Percentiles rank a stretch among this genome's conserved stretches.
Conservation (phyloP, 2,329 filamentous ascomycete species). For the Teratosphaeria gauchensis region DNA sequence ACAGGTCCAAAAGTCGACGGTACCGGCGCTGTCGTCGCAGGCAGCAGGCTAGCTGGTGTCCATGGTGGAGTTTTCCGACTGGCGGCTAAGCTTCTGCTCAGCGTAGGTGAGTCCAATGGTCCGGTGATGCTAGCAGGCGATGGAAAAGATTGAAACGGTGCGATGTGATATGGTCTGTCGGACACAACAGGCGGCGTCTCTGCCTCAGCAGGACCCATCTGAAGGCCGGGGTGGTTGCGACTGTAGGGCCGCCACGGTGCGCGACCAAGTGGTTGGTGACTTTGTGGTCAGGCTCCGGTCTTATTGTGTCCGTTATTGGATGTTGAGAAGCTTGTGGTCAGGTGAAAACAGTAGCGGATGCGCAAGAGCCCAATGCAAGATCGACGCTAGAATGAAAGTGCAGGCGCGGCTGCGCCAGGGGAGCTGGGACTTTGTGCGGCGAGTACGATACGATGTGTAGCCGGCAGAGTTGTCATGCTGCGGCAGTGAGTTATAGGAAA, state of each 20-base stretch:
- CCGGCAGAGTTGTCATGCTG: background rate
- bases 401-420: background rate
- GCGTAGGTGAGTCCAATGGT: conserved; percentile 8
- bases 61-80: conserved; percentile 2
- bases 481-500: background rate
- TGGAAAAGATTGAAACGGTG: conserved; percentile 5
- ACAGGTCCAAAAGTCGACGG: conserved; percentile 1
- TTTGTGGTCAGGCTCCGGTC: background rate
- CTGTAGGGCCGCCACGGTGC: background rate
- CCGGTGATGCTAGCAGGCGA: conserved; percentile 9
- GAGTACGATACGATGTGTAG: background rate
- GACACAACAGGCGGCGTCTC: conserved; percentile 5
- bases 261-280: background rate
- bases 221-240: background rate
- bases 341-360: background rate
- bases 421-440: background rate
- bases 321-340: background rate
- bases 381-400: background rate
- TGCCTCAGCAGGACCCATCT: conserved; percentile 12
- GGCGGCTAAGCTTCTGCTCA: conserved; percentile 3
- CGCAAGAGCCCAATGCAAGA: background rate
- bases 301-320: background rate
- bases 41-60: conserved; percentile 4
- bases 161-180: background rate
- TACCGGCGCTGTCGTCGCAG: conserved; percentile 3